Evolutionary conservation across 2,329 filamentous ascomycete species (phyloP).

Genomic region (Allantophomopsis lycopodina): DNA sequence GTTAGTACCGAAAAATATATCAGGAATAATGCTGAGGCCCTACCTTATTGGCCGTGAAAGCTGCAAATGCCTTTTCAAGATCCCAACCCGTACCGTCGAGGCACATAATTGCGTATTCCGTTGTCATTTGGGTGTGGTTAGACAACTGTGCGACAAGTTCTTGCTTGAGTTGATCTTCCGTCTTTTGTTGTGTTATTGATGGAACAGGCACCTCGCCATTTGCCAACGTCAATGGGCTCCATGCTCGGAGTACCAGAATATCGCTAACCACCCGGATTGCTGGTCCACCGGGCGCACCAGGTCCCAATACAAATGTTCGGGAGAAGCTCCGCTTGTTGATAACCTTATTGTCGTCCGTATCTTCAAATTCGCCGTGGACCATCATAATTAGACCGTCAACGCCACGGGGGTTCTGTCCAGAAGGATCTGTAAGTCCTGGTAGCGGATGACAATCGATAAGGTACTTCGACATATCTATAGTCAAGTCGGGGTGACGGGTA

Average conservation of each 20-base stretch:
- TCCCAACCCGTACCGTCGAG: slow-evolving; percentile 71
- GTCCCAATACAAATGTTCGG: slow-evolving; percentile 66
- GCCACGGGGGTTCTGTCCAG: slow-evolving; percentile 45
- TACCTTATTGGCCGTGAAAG: slow-evolving; percentile 67
- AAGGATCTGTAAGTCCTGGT: slow-evolving; percentile 56
- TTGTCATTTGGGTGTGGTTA: slow-evolving; percentile 66
- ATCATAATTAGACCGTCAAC: slow-evolving; percentile 68
- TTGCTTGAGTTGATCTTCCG: slow-evolving; percentile 39
- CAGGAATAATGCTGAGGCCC: not conserved
- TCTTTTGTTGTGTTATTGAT: slow-evolving; percentile 9
- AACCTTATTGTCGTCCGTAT: slow-evolving; percentile 43
- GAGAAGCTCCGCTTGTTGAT: slow-evolving; percentile 66
- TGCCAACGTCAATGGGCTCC: slow-evolving; percentile 29
- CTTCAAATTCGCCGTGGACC: slow-evolving; percentile 76
- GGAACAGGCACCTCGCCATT: not conserved
- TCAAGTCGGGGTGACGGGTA: slow-evolving; percentile 63
- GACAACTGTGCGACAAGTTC: slow-evolving; percentile 64
- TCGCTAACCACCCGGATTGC: slow-evolving; percentile 66
- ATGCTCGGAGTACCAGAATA: slow-evolving; percentile 60
- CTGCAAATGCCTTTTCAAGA: slow-evolving; percentile 56
- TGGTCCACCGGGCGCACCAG: slow-evolving; percentile 44
- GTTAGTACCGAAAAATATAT: not conserved
- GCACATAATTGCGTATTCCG: slow-evolving; percentile 69
- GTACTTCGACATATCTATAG: slow-evolving; percentile 56
- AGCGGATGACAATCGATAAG: slow-evolving; percentile 71